A percentile compares a stretch with the other conserved stretches of the same genome.
These are phyloP conservation scores for Akebia trifoliata DNA, from an alignment of 164 flowering plant genomes.

Conservation along the genomic window DNA sequence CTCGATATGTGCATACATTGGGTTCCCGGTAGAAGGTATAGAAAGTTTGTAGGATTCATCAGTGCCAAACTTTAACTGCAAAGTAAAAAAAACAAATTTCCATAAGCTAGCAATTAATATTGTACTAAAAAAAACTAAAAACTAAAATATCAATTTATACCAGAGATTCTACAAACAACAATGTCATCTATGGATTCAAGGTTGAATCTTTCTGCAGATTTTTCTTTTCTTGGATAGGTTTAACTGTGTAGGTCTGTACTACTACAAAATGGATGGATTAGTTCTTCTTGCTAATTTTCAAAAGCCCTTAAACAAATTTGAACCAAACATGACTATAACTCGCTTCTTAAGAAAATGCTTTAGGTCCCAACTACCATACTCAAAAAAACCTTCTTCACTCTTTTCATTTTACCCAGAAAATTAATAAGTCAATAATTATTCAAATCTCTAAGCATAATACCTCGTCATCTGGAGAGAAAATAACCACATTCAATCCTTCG, in stretches of 20 bases:
- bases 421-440: too few species aligned
- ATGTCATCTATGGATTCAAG: not conserved
- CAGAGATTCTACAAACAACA: not conserved
- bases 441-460: slow-evolving; percentile 38
- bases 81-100: not conserved
- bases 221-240: too few species aligned
- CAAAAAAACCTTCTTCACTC: too few species aligned
- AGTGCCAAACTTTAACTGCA: slow-evolving; percentile 73
- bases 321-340: too few species aligned
- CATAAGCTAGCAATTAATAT: not conserved
- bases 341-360: too few species aligned
- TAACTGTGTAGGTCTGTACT: too few species aligned
- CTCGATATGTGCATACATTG: slow-evolving; percentile 54
- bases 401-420: too few species aligned
- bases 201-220: not conserved
- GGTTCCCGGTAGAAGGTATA: slow-evolving; percentile 41
- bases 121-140: not conserved
- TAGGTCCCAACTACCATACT: too few species aligned
- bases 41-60: slow-evolving; percentile 75
- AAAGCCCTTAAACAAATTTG: too few species aligned
- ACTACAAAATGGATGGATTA: too few species aligned
- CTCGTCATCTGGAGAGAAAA: slow-evolving; percentile 55
- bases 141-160: not conserved
- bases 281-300: too few species aligned
- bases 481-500: slow-evolving; percentile 45